phyloP scores from a whole-genome alignment of 2,329 filamentous ascomycete genomes.

The Colletotrichum sp. region DNA sequence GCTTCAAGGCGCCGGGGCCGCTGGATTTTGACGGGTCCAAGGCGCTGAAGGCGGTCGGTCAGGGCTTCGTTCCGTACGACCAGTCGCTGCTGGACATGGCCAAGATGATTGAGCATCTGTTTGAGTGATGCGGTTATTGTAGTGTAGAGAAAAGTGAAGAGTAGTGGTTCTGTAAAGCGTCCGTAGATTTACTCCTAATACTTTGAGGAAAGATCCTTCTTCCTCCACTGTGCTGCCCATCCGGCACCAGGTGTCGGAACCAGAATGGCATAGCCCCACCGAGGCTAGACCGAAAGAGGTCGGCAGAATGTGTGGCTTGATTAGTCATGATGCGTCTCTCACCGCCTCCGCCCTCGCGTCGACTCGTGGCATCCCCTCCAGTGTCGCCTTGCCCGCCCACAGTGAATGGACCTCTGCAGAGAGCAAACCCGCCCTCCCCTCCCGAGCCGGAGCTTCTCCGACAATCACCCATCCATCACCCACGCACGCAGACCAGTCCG shows the following conservation, averaged over 20 bases:
- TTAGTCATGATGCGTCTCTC: background rate
- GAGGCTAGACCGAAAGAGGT: background rate
- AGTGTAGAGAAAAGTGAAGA: background rate
- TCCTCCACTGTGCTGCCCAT: background rate
- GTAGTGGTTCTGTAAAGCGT: background rate
- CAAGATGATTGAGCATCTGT: background rate
- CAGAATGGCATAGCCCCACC: background rate
- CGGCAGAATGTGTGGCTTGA: background rate
- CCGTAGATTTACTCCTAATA: background rate
- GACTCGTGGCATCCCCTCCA: background rate
- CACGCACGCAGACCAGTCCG: background rate
- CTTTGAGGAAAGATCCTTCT: background rate
- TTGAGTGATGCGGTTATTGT: background rate
- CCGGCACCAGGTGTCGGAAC: background rate
- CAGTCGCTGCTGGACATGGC: background rate
- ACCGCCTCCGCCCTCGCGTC: background rate
- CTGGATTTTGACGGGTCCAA: background rate
- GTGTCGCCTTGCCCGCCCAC: background rate
- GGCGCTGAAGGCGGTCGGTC: background rate
- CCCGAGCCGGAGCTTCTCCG: conserved; percentile 43
- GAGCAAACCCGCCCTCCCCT: background rate
- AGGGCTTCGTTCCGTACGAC: background rate
- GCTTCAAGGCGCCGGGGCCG: conserved; percentile 13
- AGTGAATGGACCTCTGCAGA: background rate
- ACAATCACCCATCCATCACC: conserved; percentile 44